These are phyloP conservation scores for Corinectria fuckeliana DNA, from an alignment of 2,329 filamentous ascomycete species.

Conservation along the genomic window DNA sequence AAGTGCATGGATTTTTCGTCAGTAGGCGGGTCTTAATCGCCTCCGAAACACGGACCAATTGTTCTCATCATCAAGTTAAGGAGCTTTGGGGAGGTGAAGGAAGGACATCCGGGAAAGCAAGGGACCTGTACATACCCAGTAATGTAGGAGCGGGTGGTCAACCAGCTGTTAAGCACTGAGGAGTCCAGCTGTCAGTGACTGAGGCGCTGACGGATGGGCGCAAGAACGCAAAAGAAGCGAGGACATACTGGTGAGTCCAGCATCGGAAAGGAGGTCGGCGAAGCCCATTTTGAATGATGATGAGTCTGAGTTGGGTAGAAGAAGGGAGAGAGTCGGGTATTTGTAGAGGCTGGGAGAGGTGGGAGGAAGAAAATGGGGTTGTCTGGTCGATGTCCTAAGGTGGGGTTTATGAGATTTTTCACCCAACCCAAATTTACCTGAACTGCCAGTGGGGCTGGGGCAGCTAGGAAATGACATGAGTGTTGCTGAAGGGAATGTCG, in stretches of 20 bases:
- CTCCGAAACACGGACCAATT: slow-evolving; percentile 96
- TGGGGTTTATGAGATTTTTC: slow-evolving; percentile 52
- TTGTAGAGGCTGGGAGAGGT: slow-evolving; percentile 40
- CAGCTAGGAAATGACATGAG: slow-evolving; percentile 23
- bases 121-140: slow-evolving; percentile 69
- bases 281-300: slow-evolving; percentile 67
- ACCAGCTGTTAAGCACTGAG: slow-evolving; percentile 74
- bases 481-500: slow-evolving; percentile 31
- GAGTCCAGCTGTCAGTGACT: slow-evolving; percentile 45
- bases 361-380: slow-evolving; percentile 43
- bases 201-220: slow-evolving; percentile 35
- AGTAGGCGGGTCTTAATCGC: slow-evolving; percentile 89
- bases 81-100: not conserved
- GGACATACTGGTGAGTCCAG: slow-evolving; percentile 60
- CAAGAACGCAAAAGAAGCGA: slow-evolving; percentile 34
- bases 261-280: slow-evolving; percentile 70
- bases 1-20: slow-evolving; percentile 76
- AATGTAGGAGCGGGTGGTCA: slow-evolving; percentile 80
- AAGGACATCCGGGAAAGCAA: not conserved
- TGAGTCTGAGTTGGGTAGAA: slow-evolving; percentile 34
- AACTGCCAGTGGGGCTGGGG: slow-evolving; percentile 37
- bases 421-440: slow-evolving; percentile 38
- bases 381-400: slow-evolving; percentile 47
- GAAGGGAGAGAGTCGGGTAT: slow-evolving; percentile 33
- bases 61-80: slow-evolving; percentile 69